phyloP scores from a whole-genome alignment of 345 rosid species.

The Acer saccharum region DNA sequence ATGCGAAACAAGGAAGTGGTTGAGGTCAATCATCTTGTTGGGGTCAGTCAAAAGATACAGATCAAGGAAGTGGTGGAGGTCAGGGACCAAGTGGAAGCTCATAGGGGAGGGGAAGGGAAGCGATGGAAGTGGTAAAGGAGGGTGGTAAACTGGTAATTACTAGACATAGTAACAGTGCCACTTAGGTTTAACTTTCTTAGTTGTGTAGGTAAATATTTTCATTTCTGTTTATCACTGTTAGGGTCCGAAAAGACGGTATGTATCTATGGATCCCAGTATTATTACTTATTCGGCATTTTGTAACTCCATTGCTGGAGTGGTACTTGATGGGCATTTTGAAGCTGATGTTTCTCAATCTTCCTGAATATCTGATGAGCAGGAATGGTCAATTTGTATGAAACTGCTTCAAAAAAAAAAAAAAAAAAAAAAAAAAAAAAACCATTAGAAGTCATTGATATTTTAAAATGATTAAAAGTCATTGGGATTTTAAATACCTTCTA shows the following conservation, averaged over 20 bases:
- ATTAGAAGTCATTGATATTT: too few relatives aligned
- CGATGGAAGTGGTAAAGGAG: conserved; percentile 35
- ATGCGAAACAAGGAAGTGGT: conserved; percentile 14
- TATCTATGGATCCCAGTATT: background rate
- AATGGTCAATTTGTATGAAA: background rate
- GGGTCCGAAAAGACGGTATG: background rate
- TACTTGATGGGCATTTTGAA: background rate
- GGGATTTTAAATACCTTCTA: too few relatives aligned
- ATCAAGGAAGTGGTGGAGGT: conserved; percentile 18
- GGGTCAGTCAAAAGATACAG: conserved; percentile 22
- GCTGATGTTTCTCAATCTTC: background rate
- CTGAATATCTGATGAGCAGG: background rate
- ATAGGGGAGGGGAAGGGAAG: conserved; percentile 31
- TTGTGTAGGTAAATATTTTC: conserved; percentile 9
- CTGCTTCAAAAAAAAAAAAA: background rate
- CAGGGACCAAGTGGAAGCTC: conserved; percentile 27
- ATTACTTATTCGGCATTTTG: background rate
- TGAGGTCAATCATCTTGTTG: conserved; percentile 13
- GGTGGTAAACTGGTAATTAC: conserved; percentile 28
- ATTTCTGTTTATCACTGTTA: background rate
- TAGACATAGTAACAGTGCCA: background rate
- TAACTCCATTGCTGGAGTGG: background rate
- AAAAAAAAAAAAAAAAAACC: too few relatives aligned
- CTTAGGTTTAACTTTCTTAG: background rate
- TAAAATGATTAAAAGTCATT: too few relatives aligned